Base-by-base conservation (phyloP, 371 early-diverging fungal species). In the Mycotypha africana region DNA sequence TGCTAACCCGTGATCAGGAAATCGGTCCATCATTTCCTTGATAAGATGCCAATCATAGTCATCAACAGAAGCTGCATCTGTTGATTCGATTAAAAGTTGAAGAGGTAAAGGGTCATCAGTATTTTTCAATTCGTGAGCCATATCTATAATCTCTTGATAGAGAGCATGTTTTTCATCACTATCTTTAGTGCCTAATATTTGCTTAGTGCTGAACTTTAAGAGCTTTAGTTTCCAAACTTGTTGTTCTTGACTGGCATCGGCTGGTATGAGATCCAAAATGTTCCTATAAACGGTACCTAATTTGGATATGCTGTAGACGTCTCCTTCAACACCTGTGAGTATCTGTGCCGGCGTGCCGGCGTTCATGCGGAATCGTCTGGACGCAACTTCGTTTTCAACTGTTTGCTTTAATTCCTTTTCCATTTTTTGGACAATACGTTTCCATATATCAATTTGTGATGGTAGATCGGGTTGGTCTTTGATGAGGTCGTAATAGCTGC, bases 361-460 rank as follows among this genome's bases (percentile, higher is more conserved):
- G 19, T 79, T 81, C 4, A 93, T 64, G 35, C 92, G 56, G 25
- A 80, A 78, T 17, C 86, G 70, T 23, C 92, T 76, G 14, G 74
- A 65, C 23, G 78, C 80, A 14, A 89, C 67, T 40, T 89, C 86
- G 4, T 64, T 62, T 28, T 78, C 77, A 10, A 83, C 70, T 14
- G 66, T 65, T 28, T 73, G 74, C 0, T 44, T 37, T 28, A 89
- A 86, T n/a, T 84, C 61, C 17, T 47, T 47, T 45, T 84, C 81
- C 21, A 82, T 74, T 6, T 85, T 47, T 1, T 53, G 38, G 1
- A 78, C 76, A 31, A 91, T 71, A 22, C 62, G 59, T 31, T 54
- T 55, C 63, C 82, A 81, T 4, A 81, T 76, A 23, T 76, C 72
- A 9, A 72, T 56, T 12, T 73, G 76, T 10, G 58, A 42, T 2